Conservation (phyloP, 2,329 filamentous ascomycete genomes). For the Hyphodiscus sp. region DNA sequence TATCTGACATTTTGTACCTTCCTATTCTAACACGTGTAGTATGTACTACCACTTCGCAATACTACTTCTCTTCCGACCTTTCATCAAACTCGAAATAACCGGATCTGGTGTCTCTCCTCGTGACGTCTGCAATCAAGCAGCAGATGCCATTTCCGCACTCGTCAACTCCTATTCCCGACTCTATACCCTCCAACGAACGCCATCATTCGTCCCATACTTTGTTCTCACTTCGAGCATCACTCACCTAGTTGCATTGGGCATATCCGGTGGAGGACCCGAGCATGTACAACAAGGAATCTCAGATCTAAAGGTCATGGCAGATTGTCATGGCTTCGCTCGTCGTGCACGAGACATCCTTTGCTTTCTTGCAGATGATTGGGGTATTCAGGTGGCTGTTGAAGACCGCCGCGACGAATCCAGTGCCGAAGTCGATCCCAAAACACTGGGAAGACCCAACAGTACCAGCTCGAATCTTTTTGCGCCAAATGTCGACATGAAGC, state of each 20-base stretch:
- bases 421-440: slow-evolving; percentile 31
- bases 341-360: slow-evolving; percentile 40
- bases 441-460: slow-evolving; percentile 10
- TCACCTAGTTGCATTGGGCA: slow-evolving; percentile 22
- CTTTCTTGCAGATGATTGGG: slow-evolving; percentile 53
- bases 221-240: slow-evolving; percentile 24
- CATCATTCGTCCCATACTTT: slow-evolving; percentile 30
- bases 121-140: slow-evolving; percentile 29
- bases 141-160: slow-evolving; percentile 30
- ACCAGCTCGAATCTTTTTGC: slow-evolving; percentile 22
- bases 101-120: slow-evolving; percentile 24
- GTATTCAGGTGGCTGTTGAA: slow-evolving; percentile 42
- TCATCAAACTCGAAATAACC: slow-evolving; percentile 33
- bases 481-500: slow-evolving; percentile 12
- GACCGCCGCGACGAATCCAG: slow-evolving; percentile 31
- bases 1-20: slow-evolving; percentile 12
- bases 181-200: slow-evolving; percentile 28
- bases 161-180: slow-evolving; percentile 27
- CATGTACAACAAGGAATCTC: slow-evolving; percentile 47
- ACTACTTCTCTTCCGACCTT: slow-evolving; percentile 66
- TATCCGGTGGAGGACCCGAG: slow-evolving; percentile 29
- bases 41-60: slow-evolving; percentile 68
- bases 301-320: slow-evolving; percentile 54
- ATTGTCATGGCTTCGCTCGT: slow-evolving; percentile 28
- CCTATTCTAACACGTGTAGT: slow-evolving; percentile 31